Evolutionary conservation across 352 stramenopile species (phyloP), one percentile per base, ranked within the genome.

Genomic region (Phytophthora hybrid): DNA sequence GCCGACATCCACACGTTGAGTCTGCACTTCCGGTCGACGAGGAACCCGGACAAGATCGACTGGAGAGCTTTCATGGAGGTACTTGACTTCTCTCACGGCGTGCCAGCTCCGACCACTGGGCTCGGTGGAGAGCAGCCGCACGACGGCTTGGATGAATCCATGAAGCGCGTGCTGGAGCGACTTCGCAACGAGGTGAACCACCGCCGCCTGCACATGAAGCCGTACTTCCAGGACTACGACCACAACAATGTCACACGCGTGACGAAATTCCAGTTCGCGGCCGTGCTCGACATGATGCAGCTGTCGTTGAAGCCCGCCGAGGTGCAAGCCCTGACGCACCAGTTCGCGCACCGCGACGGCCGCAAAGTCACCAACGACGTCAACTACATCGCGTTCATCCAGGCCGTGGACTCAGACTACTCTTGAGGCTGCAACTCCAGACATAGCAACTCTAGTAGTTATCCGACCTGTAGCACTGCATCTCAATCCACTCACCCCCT

Each of bases 181-280:
- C 47, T 94, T 26, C 82, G 82, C 3, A 76, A 68, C 23, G 83
- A 91, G 54, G 83, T 95, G 19, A 87, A 83, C 66, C 79, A 89
- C 44, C 83, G 85, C 1, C 83, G 88, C 2, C 53, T 95, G 19
- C 83, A 95, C 76, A 92, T 96, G 84, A 96, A 96, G 78, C 87
- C 89, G 26, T 95, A 94, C 73, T 95, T 94, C 72, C 85, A 95
- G 69, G 88, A 96, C 74, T 95, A 95, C 71, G 88, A 95, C 76
- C 85, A 90, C 73, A 96, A 89, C 74, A 84, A 80, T 39, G 76
- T 89, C 60, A 85, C 77, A 2, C 84, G 79, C 37, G 88, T 96
- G 64, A 95, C 82, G 49, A 92, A 91, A 73, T 93, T 87, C 69
- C 89, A 96, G 73, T 95, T 93, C 39, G 88, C 87, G 8, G 87